Evolutionary conservation across 148 eudicot genomes (phyloP).

Genomic region (Polygonum maritimum): DNA sequence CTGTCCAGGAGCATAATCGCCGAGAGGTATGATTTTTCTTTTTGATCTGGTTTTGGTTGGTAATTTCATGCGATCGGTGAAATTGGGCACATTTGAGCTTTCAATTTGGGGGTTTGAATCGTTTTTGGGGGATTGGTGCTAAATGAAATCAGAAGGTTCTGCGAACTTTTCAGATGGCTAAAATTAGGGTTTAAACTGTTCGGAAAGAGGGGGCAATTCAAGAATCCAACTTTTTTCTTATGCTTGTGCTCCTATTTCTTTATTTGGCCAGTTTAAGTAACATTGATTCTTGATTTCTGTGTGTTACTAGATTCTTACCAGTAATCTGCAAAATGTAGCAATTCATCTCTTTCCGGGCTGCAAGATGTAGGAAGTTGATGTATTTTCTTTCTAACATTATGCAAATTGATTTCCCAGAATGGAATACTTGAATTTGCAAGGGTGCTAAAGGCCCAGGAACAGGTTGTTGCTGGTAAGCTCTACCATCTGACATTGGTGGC

Average conservation of each 20-base stretch:
- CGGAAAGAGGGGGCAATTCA: not conserved
- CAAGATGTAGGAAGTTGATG: not conserved
- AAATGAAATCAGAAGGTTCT: not conserved
- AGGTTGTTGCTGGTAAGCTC: slow-evolving; percentile 16
- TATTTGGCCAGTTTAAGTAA: not conserved
- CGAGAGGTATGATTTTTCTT: not conserved
- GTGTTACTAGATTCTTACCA: not conserved
- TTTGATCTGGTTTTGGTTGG: not conserved
- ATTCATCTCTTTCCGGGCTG: too few relatives aligned
- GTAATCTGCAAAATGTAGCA: too few relatives aligned
- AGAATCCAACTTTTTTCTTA: not conserved
- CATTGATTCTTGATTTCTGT: not conserved
- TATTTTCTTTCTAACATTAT: slow-evolving; percentile 1
- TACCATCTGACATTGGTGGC: slow-evolving; percentile 16
- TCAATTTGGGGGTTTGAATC: not conserved
- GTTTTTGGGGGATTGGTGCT: not conserved
- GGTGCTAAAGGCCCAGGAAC: slow-evolving; percentile 11
- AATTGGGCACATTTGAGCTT: not conserved
- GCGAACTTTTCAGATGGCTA: not conserved
- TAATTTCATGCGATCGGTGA: not conserved
- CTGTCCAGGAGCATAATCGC: slow-evolving; percentile 10
- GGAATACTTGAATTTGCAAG: not conserved
- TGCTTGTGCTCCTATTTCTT: not conserved
- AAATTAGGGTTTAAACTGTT: not conserved
- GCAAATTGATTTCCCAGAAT: slow-evolving; percentile 10